These are phyloP conservation scores for Boletus smithii DNA, from an alignment of 1,284 basidiomycete species.

Conservation along the genomic window DNA sequence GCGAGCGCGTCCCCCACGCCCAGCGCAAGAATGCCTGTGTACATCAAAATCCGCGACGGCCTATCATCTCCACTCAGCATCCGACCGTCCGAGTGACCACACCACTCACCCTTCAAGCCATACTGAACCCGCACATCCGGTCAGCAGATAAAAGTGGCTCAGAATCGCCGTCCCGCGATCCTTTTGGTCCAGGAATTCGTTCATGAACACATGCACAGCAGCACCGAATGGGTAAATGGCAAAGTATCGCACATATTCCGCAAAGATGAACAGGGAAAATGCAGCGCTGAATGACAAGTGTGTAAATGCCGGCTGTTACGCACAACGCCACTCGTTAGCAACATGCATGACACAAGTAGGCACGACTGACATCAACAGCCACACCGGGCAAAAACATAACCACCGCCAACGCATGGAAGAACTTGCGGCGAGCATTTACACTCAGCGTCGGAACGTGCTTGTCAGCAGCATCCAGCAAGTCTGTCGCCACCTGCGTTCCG, in stretches of 20 bases:
- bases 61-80: slow-evolving; percentile 38
- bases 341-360: slow-evolving; percentile 12
- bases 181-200: slow-evolving; percentile 94
- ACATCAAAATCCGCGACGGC: slow-evolving; percentile 68
- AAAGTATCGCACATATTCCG: slow-evolving; percentile 96
- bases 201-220: slow-evolving; percentile 92
- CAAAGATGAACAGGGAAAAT: slow-evolving; percentile 92
- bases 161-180: slow-evolving; percentile 96
- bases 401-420: slow-evolving; percentile 94
- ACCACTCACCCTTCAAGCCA: slow-evolving; percentile 89
- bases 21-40: slow-evolving; percentile 87
- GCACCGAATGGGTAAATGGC: slow-evolving; percentile 97
- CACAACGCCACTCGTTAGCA: slow-evolving; percentile 16
- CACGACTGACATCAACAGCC: slow-evolving; percentile 77
- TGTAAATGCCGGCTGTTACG: slow-evolving; percentile 86
- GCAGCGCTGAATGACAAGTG: slow-evolving; percentile 93
- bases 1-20: slow-evolving; percentile 95
- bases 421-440: slow-evolving; percentile 94
- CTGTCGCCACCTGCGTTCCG: slow-evolving; percentile 68
- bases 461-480: slow-evolving; percentile 82
- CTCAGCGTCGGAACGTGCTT: slow-evolving; percentile 86
- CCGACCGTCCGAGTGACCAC: not conserved
- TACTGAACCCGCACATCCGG: slow-evolving; percentile 88
- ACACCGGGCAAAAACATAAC: slow-evolving; percentile 96
- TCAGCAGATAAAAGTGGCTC: slow-evolving; percentile 95